phyloP scores from a whole-genome alignment of 495 filamentous ascomycete genomes.

The Lentithecium fluviatile region DNA sequence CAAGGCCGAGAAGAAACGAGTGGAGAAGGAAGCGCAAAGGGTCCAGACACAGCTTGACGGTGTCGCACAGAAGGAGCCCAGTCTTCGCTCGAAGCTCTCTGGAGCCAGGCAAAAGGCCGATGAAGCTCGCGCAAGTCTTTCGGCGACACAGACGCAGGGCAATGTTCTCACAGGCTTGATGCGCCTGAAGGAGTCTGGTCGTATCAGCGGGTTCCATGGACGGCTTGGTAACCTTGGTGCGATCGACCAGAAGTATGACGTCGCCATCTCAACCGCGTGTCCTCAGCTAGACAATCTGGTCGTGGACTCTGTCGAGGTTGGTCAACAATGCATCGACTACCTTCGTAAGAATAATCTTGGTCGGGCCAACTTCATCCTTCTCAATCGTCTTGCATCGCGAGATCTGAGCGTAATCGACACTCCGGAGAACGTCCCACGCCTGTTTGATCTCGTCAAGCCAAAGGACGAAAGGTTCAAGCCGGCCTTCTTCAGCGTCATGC shows the following conservation, averaged over 20 bases:
- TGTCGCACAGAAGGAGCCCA: conserved; percentile 72
- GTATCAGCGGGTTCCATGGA: conserved; percentile 95
- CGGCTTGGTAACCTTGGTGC: conserved; percentile 93
- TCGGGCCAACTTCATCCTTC: conserved; percentile 93
- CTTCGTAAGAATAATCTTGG: conserved; percentile 95
- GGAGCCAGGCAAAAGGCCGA: conserved; percentile 89
- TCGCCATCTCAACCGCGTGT: conserved; percentile 96
- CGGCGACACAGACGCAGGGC: conserved; percentile 85
- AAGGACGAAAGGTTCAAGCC: conserved; percentile 85
- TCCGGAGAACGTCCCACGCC: conserved; percentile 83
- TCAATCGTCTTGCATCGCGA: conserved; percentile 76
- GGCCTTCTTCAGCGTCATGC: conserved; percentile 89
- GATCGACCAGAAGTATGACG: conserved; percentile 90
- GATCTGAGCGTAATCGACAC: conserved; percentile 78
- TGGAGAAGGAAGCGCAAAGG: conserved; percentile 73
- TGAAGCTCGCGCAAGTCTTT: conserved; percentile 84
- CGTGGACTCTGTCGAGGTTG: conserved; percentile 89
- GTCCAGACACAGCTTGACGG: conserved; percentile 69
- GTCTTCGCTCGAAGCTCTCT: conserved; percentile 76
- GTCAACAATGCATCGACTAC: conserved; percentile 96
- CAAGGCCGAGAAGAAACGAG: conserved; percentile 63
- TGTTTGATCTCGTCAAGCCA: conserved; percentile 89
- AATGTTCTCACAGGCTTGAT: conserved; percentile 89
- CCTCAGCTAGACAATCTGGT: conserved; percentile 90
- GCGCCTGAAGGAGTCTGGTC: conserved; percentile 91